Evolutionary conservation across 495 filamentous ascomycete genomes (phyloP), one percentile per base, ranked within the genome.

Genomic region (Astrothelium macrocarpum): DNA sequence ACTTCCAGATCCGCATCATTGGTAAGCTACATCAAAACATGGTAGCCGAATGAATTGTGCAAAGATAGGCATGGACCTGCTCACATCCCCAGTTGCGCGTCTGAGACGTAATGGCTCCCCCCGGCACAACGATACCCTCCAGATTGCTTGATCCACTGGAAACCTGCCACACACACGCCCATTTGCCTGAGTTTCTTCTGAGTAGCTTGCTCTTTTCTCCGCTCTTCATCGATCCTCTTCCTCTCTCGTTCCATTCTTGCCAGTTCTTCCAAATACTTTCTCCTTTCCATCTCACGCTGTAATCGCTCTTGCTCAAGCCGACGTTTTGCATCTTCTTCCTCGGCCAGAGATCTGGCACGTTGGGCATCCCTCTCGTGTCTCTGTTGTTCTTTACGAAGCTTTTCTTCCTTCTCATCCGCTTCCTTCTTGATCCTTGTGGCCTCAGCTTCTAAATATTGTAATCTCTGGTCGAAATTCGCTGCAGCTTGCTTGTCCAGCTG

Each of bases 51-150:
- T n/a, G n/a, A n/a, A n/a, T n/a, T n/a, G n/a, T n/a, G n/a, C n/a
- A n/a, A n/a, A n/a, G n/a, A n/a, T n/a, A n/a, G n/a, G n/a, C n/a
- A n/a, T n/a, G n/a, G n/a, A n/a, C n/a, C n/a, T n/a, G n/a, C n/a
- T n/a, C n/a, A 39, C 34, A 39, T 39, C 34, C 46, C 49, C 28
- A 66, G 16, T 53, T 65, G 63, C 20, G 16, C 56, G 66, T 78
- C 71, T 56, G 72, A 78, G 66, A 81, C 70, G 65, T 81, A 73
- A 66, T 80, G 72, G 56, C 75, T 77, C 66, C 72, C 80, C 70
- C 77, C 81, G 72, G 81, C 82, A 83, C 71, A 85, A 71, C 79
- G 74, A 70, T 79, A 71, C 20, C 72, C 74, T 31, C 53, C 34
- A 23, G 14, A n/a, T 61, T 77, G 71, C 65, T 71, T 75, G 58